These are phyloP conservation scores for Candida incommunis DNA, from an alignment of 805 yeast genomes.

Conservation along the genomic window DNA sequence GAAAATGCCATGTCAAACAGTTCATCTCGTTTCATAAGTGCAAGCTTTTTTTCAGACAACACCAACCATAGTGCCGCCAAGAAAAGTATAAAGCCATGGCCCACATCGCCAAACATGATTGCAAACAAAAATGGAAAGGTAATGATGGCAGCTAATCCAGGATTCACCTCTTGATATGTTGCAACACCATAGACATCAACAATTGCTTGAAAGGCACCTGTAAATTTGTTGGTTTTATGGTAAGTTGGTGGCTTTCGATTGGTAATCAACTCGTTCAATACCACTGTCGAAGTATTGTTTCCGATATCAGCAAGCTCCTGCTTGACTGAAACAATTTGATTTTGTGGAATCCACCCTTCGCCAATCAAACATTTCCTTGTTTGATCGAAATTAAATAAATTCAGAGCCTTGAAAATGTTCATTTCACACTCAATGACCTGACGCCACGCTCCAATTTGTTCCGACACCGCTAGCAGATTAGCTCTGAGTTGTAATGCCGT, in stretches of 20 bases:
- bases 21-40: constrained; percentile 64
- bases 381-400: constrained; percentile 67
- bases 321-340: constrained; percentile 48
- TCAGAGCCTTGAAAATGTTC: constrained; percentile 63
- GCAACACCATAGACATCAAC: constrained; percentile 95
- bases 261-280: constrained; percentile 50
- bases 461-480: constrained; percentile 66
- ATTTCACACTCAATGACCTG: constrained; percentile 61
- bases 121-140: constrained; percentile 99
- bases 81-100: constrained; percentile 79
- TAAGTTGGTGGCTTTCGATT: constrained; percentile 85
- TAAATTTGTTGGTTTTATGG: constrained; percentile 83
- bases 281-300: constrained; percentile 27
- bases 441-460: constrained; percentile 63
- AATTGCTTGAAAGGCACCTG: constrained; percentile 81
- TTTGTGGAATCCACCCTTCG: constrained; percentile 94
- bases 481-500: constrained; percentile 55
- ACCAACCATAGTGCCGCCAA: constrained; percentile 61
- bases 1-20: constrained; percentile 90
- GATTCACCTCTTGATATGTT: constrained; percentile 86
- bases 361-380: constrained; percentile 73
- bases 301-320: constrained; percentile 42
- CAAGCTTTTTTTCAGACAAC: constrained; percentile 53
- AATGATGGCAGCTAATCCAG: constrained; percentile 85
- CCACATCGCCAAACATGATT: constrained; percentile 96